These are phyloP conservation scores for Hypocreales sp. DNA, from an alignment of 2,329 filamentous ascomycete genomes.

Conservation along the genomic window DNA sequence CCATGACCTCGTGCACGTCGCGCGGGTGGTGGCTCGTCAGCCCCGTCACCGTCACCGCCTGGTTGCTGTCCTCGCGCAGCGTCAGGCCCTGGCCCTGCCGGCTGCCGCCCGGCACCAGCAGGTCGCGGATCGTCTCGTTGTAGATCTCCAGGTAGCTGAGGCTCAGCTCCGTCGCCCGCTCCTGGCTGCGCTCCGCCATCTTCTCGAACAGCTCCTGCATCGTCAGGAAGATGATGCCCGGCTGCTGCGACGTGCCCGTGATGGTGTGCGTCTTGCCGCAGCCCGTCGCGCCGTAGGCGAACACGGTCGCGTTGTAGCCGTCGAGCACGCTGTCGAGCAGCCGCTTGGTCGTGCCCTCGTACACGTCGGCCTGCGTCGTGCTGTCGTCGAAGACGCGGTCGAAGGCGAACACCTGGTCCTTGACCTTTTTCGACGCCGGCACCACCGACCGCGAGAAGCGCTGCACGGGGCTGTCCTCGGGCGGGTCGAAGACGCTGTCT, in stretches of 20 bases:
- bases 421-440: slow-evolving; percentile 75
- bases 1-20: slow-evolving; percentile 94
- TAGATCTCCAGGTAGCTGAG: slow-evolving; percentile 97
- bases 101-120: slow-evolving; percentile 72
- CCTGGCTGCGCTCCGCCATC: slow-evolving; percentile 70
- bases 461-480: slow-evolving; percentile 85
- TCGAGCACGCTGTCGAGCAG: slow-evolving; percentile 93
- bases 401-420: slow-evolving; percentile 95
- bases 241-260: slow-evolving; percentile 77
- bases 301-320: slow-evolving; percentile 97
- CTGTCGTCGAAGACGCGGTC: slow-evolving; percentile 96
- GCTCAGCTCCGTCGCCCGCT: slow-evolving; percentile 80
- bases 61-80: slow-evolving; percentile 87
- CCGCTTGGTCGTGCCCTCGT: slow-evolving; percentile 77
- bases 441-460: slow-evolving; percentile 73
- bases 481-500: slow-evolving; percentile 86
- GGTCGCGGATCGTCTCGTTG: slow-evolving; percentile 94
- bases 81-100: slow-evolving; percentile 71
- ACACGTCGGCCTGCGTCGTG: slow-evolving; percentile 80
- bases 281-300: slow-evolving; percentile 93
- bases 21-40: slow-evolving; percentile 82
- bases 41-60: slow-evolving; percentile 79
- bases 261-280: slow-evolving; percentile 99
- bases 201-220: slow-evolving; percentile 99
- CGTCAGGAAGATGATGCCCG: slow-evolving; percentile 94